A percentile compares a stretch with the other conserved stretches of the same genome.
These are phyloP conservation scores for Coniochaeta prunicola DNA, from an alignment of 2,329 filamentous ascomycete genomes.

Conservation along the genomic window DNA sequence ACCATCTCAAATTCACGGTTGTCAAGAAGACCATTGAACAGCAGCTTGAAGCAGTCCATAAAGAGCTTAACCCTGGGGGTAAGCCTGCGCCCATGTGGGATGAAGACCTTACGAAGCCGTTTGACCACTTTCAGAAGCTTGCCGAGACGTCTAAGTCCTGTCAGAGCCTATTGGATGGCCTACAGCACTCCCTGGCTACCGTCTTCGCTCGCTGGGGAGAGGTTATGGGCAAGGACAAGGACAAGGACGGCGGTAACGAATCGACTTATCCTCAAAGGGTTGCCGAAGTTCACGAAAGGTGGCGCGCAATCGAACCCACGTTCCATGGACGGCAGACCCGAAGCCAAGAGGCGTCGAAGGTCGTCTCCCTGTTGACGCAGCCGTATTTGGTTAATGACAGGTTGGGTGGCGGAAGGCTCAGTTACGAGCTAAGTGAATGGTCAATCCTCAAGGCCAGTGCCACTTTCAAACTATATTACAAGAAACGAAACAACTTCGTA, in stretches of 20 bases:
- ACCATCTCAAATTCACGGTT: conserved; percentile 52
- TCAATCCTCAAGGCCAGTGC: conserved; percentile 42
- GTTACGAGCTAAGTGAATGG: conserved; percentile 30
- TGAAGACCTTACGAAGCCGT: conserved; percentile 25
- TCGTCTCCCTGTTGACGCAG: conserved; percentile 21
- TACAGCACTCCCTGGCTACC: conserved; percentile 24
- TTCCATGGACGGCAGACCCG: conserved; percentile 5
- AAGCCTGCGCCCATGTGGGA: conserved; percentile 23
- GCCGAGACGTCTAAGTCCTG: conserved; percentile 18
- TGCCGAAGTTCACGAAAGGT: conserved; percentile 29
- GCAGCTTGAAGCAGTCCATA: conserved; percentile 26
- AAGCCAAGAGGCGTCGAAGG: conserved; percentile 13
- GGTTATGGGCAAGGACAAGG: conserved; percentile 4
- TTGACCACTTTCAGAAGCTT: conserved; percentile 25
- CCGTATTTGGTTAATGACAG: conserved; percentile 8
- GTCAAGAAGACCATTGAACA: conserved; percentile 33
- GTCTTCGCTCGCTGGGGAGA: conserved; percentile 25
- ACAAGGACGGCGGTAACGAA: conserved; percentile 4
- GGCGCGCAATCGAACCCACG: conserved; percentile 33
- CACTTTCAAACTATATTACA: conserved; percentile 33
- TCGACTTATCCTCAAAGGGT: conserved; percentile 21
- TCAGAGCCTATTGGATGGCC: conserved; percentile 20
- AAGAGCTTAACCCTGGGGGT: conserved; percentile 10
- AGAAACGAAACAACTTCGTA: conserved; percentile 20
- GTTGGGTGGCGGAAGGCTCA: conserved; percentile 6